Evolutionary conservation across 345 rosid species (phyloP).

Genomic region (Melaleuca quinquenervia): DNA sequence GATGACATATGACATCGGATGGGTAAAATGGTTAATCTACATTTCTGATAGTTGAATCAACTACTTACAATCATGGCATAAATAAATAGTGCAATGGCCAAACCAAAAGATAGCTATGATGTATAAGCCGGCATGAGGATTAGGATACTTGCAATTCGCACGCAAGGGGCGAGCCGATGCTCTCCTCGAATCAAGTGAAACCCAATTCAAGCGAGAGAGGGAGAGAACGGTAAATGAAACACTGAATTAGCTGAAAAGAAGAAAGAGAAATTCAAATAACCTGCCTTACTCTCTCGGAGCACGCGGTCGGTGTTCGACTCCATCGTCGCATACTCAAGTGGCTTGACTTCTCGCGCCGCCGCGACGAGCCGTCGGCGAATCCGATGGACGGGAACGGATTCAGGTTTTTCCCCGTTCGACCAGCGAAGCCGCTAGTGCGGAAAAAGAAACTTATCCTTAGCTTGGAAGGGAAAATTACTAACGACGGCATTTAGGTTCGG

Average conservation of each 20-base stretch:
- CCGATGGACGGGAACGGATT: background rate
- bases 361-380: background rate
- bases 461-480: background rate
- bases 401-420: background rate
- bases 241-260: background rate
- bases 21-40: background rate
- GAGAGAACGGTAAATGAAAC: background rate
- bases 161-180: background rate
- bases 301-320: background rate
- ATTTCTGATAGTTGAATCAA: accelerated
- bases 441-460: background rate
- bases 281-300: background rate
- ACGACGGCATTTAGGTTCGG: accelerated
- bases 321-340: background rate
- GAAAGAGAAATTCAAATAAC: background rate
- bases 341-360: background rate
- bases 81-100: background rate
- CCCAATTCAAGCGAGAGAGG: background rate
- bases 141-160: no score
- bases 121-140: no score
- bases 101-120: background rate
- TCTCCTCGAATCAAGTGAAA: background rate
- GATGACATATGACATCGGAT: background rate
- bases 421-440: background rate
- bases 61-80: background rate